Conservation (phyloP, 2,329 filamentous ascomycete species). For the Colletotrichum acutatum region DNA sequence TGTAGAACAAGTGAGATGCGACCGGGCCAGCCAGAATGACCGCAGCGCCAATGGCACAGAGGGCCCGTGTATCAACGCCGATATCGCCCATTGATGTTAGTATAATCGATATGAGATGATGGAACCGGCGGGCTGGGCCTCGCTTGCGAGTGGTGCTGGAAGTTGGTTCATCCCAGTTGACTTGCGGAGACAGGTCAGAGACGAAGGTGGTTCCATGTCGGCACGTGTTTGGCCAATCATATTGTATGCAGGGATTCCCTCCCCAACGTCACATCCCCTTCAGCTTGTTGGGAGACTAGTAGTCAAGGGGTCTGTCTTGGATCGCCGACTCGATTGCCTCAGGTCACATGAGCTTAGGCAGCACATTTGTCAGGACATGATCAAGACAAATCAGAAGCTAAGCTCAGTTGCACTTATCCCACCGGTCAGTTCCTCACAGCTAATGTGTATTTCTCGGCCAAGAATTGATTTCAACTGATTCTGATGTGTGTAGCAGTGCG, state of each 20-base stretch:
- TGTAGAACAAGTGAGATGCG: not conserved
- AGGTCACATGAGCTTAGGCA: not conserved
- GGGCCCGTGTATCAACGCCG: not conserved
- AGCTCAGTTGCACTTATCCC: not conserved
- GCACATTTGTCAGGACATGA: too few species aligned
- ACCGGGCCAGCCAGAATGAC: not conserved
- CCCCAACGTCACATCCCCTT: not conserved
- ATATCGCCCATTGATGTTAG: not conserved
- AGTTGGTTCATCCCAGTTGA: not conserved
- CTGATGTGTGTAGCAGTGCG: not conserved
- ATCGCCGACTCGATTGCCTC: not conserved
- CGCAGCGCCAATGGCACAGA: not conserved
- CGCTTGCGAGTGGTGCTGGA: not conserved
- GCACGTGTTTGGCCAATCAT: not conserved
- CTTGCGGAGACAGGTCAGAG: not conserved
- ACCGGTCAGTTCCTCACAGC: not conserved
- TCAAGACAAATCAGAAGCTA: not conserved
- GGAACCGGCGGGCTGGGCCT: not conserved
- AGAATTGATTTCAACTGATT: not conserved
- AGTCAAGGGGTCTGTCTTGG: not conserved
- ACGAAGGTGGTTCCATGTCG: not conserved
- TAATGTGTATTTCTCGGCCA: not conserved
- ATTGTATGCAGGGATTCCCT: not conserved
- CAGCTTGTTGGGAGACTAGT: not conserved
- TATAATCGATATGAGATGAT: not conserved